Evolutionary conservation across 371 early-diverging fungal species (phyloP).

Genomic region (Nematocida major): DNA sequence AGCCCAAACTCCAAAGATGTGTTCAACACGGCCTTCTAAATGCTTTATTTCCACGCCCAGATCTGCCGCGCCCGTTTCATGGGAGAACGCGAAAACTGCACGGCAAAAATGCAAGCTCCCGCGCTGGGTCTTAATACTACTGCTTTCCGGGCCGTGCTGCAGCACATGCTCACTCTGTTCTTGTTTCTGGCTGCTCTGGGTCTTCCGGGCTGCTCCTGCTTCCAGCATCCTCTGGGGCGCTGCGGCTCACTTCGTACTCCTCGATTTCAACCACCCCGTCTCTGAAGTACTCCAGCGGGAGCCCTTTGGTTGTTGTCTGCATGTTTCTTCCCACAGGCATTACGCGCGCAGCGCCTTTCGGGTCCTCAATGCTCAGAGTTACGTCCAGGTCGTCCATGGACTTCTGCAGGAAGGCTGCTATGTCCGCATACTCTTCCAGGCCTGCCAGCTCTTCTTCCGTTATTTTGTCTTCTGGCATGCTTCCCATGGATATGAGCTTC

Average conservation of each 20-base stretch:
- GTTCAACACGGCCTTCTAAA: no score
- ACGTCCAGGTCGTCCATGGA: slow-evolving; percentile 36
- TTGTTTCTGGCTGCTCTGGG: background rate
- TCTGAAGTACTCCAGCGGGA: slow-evolving; percentile 42
- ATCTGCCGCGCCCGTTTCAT: no score
- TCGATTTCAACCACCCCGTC: slow-evolving; percentile 14
- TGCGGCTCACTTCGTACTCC: background rate
- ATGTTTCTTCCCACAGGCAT: slow-evolving; percentile 12
- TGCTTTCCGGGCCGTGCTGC: no score
- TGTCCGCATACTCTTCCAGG: slow-evolving; percentile 35
- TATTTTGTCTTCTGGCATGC: slow-evolving; percentile 15
- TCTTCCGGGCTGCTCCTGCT: no score
- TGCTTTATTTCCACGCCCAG: no score
- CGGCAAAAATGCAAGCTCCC: no score
- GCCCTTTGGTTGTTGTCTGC: background rate
- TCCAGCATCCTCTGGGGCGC: no score
- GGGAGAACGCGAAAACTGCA: no score
- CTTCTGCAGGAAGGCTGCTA: slow-evolving; percentile 20
- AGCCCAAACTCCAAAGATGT: no score
- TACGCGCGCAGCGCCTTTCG: slow-evolving; percentile 26
- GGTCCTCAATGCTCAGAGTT: slow-evolving; percentile 13
- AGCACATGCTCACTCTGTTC: background rate
- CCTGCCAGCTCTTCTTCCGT: slow-evolving; percentile 33
- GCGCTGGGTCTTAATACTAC: no score
- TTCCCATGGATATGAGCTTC: slow-evolving; percentile 19